Percentiles rank a stretch among this genome's conserved stretches.
Evolutionary conservation across 108 stramenopile species (phyloP).

Genomic region (Hondaea fermentalgiana): DNA sequence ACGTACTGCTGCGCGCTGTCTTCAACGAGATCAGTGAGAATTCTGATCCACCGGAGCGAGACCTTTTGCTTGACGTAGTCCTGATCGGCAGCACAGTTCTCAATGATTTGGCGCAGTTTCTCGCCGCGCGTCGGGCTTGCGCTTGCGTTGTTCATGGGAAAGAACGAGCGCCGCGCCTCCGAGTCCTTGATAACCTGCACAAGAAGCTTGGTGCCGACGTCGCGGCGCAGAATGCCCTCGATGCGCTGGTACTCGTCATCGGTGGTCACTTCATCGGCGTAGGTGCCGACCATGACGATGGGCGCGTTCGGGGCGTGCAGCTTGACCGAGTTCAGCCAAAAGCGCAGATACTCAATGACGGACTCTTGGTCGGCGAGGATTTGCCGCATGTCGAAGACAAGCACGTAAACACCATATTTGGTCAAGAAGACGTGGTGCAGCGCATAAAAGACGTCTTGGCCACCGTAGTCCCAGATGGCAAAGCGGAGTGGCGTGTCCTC

Average conservation of each 20-base stretch:
- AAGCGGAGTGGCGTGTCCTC: not conserved
- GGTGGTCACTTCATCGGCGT: not conserved
- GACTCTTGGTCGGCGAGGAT: not conserved
- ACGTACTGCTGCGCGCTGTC: not conserved
- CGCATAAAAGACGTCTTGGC: slow-evolving; percentile 5
- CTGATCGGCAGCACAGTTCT: not conserved
- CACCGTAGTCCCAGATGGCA: slow-evolving; percentile 4
- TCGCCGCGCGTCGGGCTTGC: not conserved
- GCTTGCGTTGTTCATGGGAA: not conserved
- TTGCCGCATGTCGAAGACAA: not conserved
- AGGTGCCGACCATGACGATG: not conserved
- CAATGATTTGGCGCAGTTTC: not conserved
- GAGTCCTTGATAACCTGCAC: not conserved
- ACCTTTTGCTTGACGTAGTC: slow-evolving; percentile 11
- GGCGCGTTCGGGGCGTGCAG: not conserved
- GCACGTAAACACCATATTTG: not conserved
- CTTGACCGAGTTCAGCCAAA: not conserved
- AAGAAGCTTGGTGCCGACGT: not conserved
- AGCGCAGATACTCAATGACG: not conserved
- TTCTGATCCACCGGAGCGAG: not conserved
- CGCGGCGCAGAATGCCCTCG: not conserved
- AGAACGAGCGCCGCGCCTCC: not conserved
- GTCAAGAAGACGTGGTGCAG: not conserved
- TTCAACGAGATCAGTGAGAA: not conserved
- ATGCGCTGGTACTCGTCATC: not conserved